Evolutionary conservation across 495 filamentous ascomycete species (phyloP).

Genomic region (Collariella sp.): DNA sequence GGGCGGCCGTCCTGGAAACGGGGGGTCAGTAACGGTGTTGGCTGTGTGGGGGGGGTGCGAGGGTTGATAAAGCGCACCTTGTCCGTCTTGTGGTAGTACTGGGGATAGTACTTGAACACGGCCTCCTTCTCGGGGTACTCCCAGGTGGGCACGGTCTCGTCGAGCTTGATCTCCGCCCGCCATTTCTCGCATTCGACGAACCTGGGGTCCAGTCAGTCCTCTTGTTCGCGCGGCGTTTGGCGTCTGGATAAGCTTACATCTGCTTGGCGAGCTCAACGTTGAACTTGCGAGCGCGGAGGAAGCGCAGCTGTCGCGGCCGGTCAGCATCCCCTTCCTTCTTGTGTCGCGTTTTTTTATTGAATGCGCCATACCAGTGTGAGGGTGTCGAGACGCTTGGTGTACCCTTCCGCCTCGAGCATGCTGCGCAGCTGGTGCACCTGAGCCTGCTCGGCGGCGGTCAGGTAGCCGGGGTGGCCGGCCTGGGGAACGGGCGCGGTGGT

Average conservation of each 20-base stretch:
- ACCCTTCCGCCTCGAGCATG: constrained; percentile 75
- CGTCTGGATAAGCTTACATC: constrained; percentile 52
- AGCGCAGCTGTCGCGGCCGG: constrained; percentile 56
- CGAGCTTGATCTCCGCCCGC: constrained; percentile 73
- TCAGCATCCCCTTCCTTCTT: constrained; percentile 7
- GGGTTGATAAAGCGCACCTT: constrained; percentile 51
- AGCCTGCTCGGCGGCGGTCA: constrained; percentile 81
- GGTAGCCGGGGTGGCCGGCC: constrained; percentile 79
- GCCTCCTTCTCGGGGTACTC: constrained; percentile 80
- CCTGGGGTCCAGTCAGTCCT: constrained; percentile 44
- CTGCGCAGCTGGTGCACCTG: constrained; percentile 76
- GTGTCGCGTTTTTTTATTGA: background rate
- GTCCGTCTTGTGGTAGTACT: constrained; percentile 99
- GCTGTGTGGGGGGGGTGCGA: background rate
- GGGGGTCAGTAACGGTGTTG: background rate
- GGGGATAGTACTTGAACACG: constrained; percentile 89
- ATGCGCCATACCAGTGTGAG: constrained; percentile 60
- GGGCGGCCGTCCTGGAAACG: constrained; percentile 76
- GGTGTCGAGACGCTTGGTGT: constrained; percentile 80
- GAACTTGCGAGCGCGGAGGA: constrained; percentile 91
- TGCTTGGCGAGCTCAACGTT: constrained; percentile 73
- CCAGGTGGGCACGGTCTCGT: constrained; percentile 71
- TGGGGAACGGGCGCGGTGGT: constrained; percentile 60
- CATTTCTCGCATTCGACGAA: constrained; percentile 87
- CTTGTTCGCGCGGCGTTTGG: background rate